A percentile compares a stretch with the other conserved stretches of the same genome.
Conservation (phyloP, 768 basidiomycete genomes). For the Phaffia tasmanica region DNA sequence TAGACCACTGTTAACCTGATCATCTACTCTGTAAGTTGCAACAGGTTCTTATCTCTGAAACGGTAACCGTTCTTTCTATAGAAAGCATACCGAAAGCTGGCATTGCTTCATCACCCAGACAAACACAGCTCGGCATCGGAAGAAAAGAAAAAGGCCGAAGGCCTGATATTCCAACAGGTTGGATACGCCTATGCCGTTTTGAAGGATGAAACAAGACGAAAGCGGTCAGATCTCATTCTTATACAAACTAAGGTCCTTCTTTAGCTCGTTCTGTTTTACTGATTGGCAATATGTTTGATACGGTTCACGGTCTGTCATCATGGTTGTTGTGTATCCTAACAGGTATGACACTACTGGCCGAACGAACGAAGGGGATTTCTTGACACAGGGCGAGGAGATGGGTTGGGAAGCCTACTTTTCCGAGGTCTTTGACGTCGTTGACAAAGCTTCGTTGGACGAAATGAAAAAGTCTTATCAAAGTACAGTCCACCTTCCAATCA, state of each 20-base stretch:
- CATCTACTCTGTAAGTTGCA: background rate
- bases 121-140: constrained; percentile 57
- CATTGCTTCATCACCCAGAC: constrained; percentile 50
- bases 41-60: background rate
- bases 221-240: constrained; percentile 37
- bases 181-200: constrained; percentile 89
- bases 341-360: constrained; percentile 72
- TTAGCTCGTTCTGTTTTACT: background rate
- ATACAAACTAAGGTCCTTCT: background rate
- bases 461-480: constrained; percentile 94
- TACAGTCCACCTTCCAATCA: constrained; percentile 33
- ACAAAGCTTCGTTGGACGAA: constrained; percentile 74
- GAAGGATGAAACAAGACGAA: constrained; percentile 60
- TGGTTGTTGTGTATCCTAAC: background rate
- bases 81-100: constrained; percentile 31
- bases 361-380: constrained; percentile 63
- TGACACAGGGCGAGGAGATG: constrained; percentile 53
- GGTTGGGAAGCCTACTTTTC: constrained; percentile 96
- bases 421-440: constrained; percentile 75
- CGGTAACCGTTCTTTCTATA: background rate
- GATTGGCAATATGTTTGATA: no score
- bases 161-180: constrained; percentile 71
- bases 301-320: no score
- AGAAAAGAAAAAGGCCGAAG: constrained; percentile 56
- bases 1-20: constrained; percentile 40